A percentile compares a stretch with the other conserved stretches of the same genome.
Conservation (phyloP, 768 basidiomycete species). For the Termitomyces sp. region DNA sequence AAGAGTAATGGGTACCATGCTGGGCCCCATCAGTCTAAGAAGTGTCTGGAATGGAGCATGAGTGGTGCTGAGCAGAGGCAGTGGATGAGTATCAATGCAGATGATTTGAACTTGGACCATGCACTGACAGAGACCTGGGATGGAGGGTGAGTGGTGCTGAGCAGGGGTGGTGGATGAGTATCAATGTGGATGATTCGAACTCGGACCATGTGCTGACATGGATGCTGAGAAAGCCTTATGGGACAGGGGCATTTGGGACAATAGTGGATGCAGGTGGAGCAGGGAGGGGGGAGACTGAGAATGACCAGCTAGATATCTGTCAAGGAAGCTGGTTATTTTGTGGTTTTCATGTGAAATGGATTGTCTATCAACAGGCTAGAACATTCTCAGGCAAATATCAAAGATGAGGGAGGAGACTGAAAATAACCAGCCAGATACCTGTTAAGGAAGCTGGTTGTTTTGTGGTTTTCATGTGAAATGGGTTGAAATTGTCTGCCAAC, state of each 20-base stretch:
- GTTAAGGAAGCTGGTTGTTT: no score
- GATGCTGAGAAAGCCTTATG: slow-evolving; percentile 67
- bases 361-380: no score
- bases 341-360: no score
- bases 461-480: no score
- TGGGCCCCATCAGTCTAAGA: slow-evolving; percentile 25
- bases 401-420: no score
- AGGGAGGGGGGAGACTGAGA: no score
- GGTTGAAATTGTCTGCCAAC: no score
- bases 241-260: slow-evolving; percentile 49
- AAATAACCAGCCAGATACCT: no score
- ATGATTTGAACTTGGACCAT: slow-evolving; percentile 81
- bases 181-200: slow-evolving; percentile 73
- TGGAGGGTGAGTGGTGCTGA: slow-evolving; percentile 83
- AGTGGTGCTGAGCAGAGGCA: slow-evolving; percentile 71
- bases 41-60: slow-evolving; percentile 74
- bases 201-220: slow-evolving; percentile 65
- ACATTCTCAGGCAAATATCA: no score
- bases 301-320: no score
- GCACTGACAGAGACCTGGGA: slow-evolving; percentile 54
- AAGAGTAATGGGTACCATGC: slow-evolving; percentile 28
- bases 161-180: slow-evolving; percentile 74
- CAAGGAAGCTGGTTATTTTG: no score
- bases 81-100: slow-evolving; percentile 71
- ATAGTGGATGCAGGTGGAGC: slow-evolving; percentile 38